These are phyloP conservation scores for Heritiera littoralis DNA, from an alignment of 345 rosid species.

Conservation along the genomic window DNA sequence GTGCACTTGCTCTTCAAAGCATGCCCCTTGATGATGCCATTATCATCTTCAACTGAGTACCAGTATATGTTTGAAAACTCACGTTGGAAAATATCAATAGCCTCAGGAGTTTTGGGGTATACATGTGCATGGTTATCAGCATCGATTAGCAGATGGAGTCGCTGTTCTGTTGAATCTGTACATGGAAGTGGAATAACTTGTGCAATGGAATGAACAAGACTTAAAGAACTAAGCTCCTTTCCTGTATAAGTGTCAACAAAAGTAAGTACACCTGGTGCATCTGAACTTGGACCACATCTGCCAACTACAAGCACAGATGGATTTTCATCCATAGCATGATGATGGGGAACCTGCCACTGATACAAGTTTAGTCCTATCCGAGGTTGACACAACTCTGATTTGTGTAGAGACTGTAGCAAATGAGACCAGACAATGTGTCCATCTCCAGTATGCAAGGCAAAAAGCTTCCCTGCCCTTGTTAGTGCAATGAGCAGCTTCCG, in stretches of 20 bases:
- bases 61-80: slow-evolving; percentile 83
- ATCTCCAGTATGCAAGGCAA: slow-evolving; percentile 96
- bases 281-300: slow-evolving; percentile 56
- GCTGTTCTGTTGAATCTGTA: slow-evolving; percentile 89
- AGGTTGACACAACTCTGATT: slow-evolving; percentile 58
- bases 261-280: slow-evolving; percentile 71
- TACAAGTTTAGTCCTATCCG: slow-evolving; percentile 67
- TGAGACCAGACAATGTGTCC: slow-evolving; percentile 91
- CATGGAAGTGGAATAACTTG: slow-evolving; percentile 86
- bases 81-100: slow-evolving; percentile 57
- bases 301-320: slow-evolving; percentile 92
- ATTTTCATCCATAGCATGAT: slow-evolving; percentile 92
- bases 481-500: slow-evolving; percentile 87
- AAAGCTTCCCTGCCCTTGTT: slow-evolving; percentile 79
- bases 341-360: slow-evolving; percentile 98
- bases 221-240: slow-evolving; percentile 56
- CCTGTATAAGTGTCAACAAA: slow-evolving; percentile 89
- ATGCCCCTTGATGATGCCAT: slow-evolving; percentile 77
- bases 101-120: slow-evolving; percentile 80
- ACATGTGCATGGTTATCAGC: slow-evolving; percentile 62
- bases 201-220: slow-evolving; percentile 64
- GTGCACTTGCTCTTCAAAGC: slow-evolving; percentile 60
- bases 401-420: slow-evolving; percentile 58
- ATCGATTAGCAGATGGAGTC: slow-evolving; percentile 82
- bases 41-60: slow-evolving; percentile 76